phyloP scores from a whole-genome alignment of 257 asterid genomes.

The Solanum chiquidenum region DNA sequence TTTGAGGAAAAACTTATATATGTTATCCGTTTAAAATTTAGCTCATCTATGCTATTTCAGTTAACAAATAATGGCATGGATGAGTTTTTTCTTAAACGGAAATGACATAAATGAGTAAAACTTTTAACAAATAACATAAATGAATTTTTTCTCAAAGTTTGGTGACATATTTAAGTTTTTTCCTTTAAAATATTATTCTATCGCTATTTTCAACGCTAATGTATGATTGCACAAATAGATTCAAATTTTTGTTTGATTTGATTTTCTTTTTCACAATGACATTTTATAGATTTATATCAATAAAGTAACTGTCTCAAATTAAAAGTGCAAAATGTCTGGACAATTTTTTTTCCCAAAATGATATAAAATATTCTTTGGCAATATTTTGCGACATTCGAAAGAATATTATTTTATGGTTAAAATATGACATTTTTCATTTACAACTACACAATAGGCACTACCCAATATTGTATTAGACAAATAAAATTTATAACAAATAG shows the following conservation, averaged over 20 bases:
- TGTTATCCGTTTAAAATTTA: no score
- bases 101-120: no score
- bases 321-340: no score
- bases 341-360: neutral
- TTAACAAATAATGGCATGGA: no score
- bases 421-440: no score
- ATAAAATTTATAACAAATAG: neutral
- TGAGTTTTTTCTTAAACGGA: fast-evolving
- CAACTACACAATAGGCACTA: no score
- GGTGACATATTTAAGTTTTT: fast-evolving
- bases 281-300: no score
- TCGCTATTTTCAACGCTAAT: neutral
- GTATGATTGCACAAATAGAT: neutral
- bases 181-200: no score
- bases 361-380: no score
- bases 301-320: no score
- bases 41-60: no score
- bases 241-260: neutral
- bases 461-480: neutral
- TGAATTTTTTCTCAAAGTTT: fast-evolving
- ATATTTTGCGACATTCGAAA: neutral
- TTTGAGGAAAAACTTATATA: no score
- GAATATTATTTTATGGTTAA: neutral
- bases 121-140: fast-evolving
- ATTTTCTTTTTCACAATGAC: neutral